Evolutionary conservation across 495 filamentous ascomycete genomes (phyloP).

Genomic region (Thermochaetoides thermophila): DNA sequence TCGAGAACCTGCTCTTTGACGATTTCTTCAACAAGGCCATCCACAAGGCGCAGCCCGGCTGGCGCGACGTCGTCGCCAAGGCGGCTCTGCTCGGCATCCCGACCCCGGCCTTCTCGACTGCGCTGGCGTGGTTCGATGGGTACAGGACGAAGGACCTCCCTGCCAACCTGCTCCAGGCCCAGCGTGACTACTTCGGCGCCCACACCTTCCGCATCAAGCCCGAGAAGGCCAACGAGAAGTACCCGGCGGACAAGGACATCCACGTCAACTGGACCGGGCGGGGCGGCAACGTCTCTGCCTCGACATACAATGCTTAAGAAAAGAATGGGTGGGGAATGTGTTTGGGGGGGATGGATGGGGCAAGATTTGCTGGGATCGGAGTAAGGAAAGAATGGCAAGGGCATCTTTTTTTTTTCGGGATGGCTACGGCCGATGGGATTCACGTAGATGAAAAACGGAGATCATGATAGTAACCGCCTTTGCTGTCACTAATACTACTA

Average conservation of each 20-base stretch:
- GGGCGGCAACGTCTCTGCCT: slow-evolving; percentile 90
- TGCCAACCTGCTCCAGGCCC: slow-evolving; percentile 94
- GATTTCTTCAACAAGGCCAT: slow-evolving; percentile 99
- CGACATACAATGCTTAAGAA: slow-evolving; percentile 86
- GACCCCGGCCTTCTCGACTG: slow-evolving; percentile 88
- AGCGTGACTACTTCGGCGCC: slow-evolving; percentile 97
- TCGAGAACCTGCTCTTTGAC: slow-evolving; percentile 96
- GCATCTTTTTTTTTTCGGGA: too few relatives aligned
- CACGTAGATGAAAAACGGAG: slow-evolving; percentile 9
- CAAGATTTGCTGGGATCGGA: too few relatives aligned
- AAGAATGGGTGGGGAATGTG: too few relatives aligned
- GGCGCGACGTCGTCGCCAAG: slow-evolving; percentile 90
- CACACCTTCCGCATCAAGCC: slow-evolving; percentile 99
- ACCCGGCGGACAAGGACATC: slow-evolving; percentile 75
- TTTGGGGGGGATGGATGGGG: too few relatives aligned
- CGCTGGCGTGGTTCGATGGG: slow-evolving; percentile 93
- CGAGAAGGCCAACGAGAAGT: slow-evolving; percentile 66
- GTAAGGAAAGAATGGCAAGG: too few relatives aligned
- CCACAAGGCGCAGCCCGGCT: slow-evolving; percentile 86
- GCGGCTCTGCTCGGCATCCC: slow-evolving; percentile 86
- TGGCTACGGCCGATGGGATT: slow-evolving; percentile 4
- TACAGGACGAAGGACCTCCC: slow-evolving; percentile 91
- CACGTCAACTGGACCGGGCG: slow-evolving; percentile 99
- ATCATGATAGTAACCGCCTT: slow-evolving; percentile 2
- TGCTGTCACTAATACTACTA: too few relatives aligned